A percentile compares a stretch with the other conserved stretches of the same genome.
phyloP scores from a whole-genome alignment of 2,329 filamentous ascomycete genomes.

The Ceratocystis eucalypticola region DNA sequence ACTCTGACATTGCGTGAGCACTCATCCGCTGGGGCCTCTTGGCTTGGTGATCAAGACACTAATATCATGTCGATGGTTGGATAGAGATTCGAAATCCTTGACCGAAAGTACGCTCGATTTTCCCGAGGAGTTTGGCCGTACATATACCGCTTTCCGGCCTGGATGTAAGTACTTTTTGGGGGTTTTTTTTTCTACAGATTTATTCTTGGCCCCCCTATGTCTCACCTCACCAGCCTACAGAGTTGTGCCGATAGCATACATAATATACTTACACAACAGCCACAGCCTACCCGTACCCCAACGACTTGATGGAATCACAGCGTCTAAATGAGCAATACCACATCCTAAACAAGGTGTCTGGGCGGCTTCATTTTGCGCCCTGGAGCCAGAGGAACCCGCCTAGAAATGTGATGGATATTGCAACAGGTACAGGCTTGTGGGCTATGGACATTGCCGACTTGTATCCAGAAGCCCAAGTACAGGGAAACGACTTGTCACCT shows the following conservation, averaged over 20 bases:
- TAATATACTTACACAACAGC: not conserved
- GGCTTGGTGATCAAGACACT: not conserved
- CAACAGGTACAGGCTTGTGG: conserved; percentile 42
- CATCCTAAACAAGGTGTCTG: conserved; percentile 29
- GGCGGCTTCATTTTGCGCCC: conserved; percentile 32
- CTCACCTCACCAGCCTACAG: not conserved
- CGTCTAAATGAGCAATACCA: conserved; percentile 31
- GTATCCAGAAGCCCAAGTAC: conserved; percentile 45
- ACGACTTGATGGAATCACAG: conserved; percentile 32
- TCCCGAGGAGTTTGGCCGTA: conserved; percentile 33
- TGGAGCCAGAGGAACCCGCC: conserved; percentile 28
- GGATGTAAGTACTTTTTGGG: conserved; percentile 29
- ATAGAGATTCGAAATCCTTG: conserved; percentile 27
- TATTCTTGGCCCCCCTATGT: not conserved
- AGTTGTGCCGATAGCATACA: not conserved
- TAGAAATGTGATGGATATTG: conserved; percentile 31
- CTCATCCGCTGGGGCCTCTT: not conserved
- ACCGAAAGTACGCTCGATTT: conserved; percentile 32
- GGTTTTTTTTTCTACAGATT: not conserved
- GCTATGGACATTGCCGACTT: conserved; percentile 52
- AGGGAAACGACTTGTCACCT: conserved; percentile 53
- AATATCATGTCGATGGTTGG: not conserved
- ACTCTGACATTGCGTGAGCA: not conserved
- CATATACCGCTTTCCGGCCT: conserved; percentile 35
- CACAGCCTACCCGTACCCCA: conserved; percentile 35